Conservation (phyloP, 1,284 basidiomycete genomes). For the Heliocybe sulcata region DNA sequence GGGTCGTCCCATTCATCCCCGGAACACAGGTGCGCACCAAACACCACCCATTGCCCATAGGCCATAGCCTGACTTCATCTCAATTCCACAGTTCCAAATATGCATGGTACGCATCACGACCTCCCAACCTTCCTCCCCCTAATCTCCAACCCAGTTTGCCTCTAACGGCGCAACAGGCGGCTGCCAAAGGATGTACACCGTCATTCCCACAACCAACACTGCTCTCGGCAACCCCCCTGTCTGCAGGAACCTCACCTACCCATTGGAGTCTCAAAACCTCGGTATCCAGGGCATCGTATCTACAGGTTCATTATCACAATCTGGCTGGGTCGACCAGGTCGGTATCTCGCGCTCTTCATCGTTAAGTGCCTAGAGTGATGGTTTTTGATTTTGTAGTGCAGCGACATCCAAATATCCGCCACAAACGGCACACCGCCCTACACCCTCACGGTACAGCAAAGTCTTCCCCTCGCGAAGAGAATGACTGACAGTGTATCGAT, state of each 20-base stretch:
- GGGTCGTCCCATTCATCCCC: slow-evolving; percentile 48
- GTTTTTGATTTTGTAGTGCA: slow-evolving; percentile 31
- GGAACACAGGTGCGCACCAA: slow-evolving; percentile 35
- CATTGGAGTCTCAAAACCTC: slow-evolving; percentile 23
- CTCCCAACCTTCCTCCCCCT: not conserved
- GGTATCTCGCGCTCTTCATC: slow-evolving; percentile 6
- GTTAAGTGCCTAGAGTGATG: not conserved
- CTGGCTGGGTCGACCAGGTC: slow-evolving; percentile 52
- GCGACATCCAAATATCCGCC: slow-evolving; percentile 42
- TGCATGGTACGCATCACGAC: slow-evolving; percentile 42
- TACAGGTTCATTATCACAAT: slow-evolving; percentile 43
- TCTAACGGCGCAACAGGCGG: slow-evolving; percentile 48
- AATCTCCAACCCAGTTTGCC: slow-evolving; percentile 33
- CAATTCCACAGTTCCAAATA: slow-evolving; percentile 43
- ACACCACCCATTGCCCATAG: not conserved
- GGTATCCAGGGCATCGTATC: slow-evolving; percentile 35
- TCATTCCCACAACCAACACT: slow-evolving; percentile 32
- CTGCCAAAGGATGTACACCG: slow-evolving; percentile 49
- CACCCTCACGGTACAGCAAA: slow-evolving; percentile 45
- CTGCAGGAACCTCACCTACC: slow-evolving; percentile 43
- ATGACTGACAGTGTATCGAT: not conserved
- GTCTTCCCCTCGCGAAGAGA: slow-evolving; percentile 2
- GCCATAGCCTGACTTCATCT: slow-evolving; percentile 5
- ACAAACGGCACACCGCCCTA: slow-evolving; percentile 55
- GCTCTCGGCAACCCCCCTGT: slow-evolving; percentile 22